A percentile compares a stretch with the other conserved stretches of the same genome.
Evolutionary conservation across 2,329 filamentous ascomycete genomes (phyloP).

Genomic region (Aspergillus transmontanensis): DNA sequence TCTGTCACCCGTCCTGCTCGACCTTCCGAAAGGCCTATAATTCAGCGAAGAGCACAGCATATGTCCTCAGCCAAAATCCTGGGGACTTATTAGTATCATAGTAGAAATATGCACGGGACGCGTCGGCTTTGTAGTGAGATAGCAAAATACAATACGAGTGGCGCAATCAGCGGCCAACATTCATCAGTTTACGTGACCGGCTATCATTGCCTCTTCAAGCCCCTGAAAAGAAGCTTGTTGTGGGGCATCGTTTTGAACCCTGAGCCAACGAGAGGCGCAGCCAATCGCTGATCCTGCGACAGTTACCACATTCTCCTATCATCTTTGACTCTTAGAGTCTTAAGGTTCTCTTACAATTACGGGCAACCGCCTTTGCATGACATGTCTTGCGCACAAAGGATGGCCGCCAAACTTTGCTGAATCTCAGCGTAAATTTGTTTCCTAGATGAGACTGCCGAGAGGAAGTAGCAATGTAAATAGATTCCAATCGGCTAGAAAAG

Average conservation of each 20-base stretch:
- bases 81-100: not conserved
- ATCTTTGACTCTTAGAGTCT: not conserved
- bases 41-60: no score
- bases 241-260: not conserved
- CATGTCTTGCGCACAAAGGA: not conserved
- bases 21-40: no score
- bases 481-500: not conserved
- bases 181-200: not conserved
- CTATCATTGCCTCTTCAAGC: not conserved
- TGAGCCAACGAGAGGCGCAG: constrained; percentile 1
- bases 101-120: not conserved
- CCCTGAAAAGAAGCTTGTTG: constrained; percentile 1
- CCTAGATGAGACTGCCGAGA: not conserved
- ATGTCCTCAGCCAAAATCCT: not conserved
- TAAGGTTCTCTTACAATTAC: not conserved
- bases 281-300: not conserved
- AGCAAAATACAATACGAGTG: not conserved
- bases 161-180: not conserved
- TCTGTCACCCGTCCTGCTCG: not conserved
- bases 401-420: no score
- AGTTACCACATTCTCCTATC: not conserved
- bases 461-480: not conserved
- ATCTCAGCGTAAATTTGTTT: not conserved
- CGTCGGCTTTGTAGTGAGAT: not conserved
- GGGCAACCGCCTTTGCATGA: not conserved